Conservation (phyloP, 352 stramenopile species). For the Pythium brachiatum region DNA sequence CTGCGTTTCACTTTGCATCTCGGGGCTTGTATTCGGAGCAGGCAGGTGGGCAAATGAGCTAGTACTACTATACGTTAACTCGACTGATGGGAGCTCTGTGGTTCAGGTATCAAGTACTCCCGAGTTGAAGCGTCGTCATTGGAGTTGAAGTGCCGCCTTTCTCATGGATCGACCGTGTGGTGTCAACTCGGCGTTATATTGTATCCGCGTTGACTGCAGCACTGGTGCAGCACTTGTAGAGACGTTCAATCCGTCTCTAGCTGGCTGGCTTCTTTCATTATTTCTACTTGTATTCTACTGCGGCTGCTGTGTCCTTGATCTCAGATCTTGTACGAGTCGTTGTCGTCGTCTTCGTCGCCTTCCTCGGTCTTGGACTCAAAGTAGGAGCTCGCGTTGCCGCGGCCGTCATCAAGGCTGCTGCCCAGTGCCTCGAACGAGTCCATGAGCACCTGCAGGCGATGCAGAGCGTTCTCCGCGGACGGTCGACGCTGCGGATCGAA, state of each 20-base stretch:
- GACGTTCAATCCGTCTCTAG: background rate
- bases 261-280: background rate
- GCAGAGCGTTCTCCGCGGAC: slow-evolving; percentile 33
- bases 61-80: background rate
- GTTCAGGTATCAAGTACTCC: no score
- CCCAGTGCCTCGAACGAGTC: slow-evolving; percentile 49
- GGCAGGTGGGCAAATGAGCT: background rate
- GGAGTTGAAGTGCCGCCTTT: no score
- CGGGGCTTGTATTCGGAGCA: background rate
- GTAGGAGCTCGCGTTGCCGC: slow-evolving; percentile 5
- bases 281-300: background rate
- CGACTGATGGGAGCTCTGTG: no score
- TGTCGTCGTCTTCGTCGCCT: slow-evolving; percentile 11
- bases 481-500: slow-evolving; percentile 46
- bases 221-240: no score
- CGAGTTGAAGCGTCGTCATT: no score
- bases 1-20: no score
- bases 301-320: background rate
- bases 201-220: no score
- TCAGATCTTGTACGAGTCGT: slow-evolving; percentile 13
- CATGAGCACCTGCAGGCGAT: slow-evolving; percentile 41
- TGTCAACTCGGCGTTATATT: no score
- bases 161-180: background rate
- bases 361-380: slow-evolving; percentile 13
- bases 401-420: slow-evolving; percentile 29